Evolutionary conservation across 495 filamentous ascomycete genomes (phyloP).

Genomic region (Penicillium maclennaniae): DNA sequence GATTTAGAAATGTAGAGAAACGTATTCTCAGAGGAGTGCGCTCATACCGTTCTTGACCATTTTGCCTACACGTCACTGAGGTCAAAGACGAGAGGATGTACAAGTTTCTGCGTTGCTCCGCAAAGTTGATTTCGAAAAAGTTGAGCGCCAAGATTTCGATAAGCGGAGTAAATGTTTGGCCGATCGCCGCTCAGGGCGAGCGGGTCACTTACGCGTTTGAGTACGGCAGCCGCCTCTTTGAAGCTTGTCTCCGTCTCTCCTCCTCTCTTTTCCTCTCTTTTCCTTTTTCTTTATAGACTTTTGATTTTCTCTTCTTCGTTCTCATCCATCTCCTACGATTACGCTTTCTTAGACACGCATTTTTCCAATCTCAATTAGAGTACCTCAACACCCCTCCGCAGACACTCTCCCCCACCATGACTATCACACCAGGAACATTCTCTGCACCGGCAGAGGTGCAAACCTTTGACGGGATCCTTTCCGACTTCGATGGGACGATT

Average conservation of each 20-base stretch:
- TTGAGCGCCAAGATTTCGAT: conserved; percentile 45
- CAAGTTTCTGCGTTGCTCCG: conserved; percentile 10
- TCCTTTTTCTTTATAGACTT: conserved; percentile 10
- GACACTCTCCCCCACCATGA: conserved; percentile 32
- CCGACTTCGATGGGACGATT: conserved; percentile 80
- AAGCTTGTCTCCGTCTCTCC: background rate
- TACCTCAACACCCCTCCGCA: conserved; percentile 5
- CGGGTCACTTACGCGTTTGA: conserved; percentile 14
- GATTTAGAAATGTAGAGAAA: background rate
- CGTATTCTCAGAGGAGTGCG: background rate
- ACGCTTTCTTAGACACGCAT: background rate
- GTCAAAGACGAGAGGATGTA: conserved; percentile 8
- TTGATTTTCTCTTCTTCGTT: conserved; percentile 1
- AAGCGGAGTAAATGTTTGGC: conserved; percentile 36
- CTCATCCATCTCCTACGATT: background rate
- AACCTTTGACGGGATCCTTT: conserved; percentile 74
- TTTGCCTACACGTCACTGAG: conserved; percentile 18
- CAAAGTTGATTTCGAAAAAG: conserved; percentile 23
- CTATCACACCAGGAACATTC: conserved; percentile 43
- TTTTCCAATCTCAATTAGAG: background rate
- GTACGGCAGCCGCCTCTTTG: conserved; percentile 7
- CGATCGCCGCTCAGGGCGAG: conserved; percentile 36
- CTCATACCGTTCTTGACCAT: conserved; percentile 53
- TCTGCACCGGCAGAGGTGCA: conserved; percentile 56
- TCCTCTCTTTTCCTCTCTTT: background rate